Percentiles rank a stretch among this genome's conserved stretches.
These are phyloP conservation scores for Penicillium herquei DNA, from an alignment of 495 filamentous ascomycete species.

Conservation along the genomic window DNA sequence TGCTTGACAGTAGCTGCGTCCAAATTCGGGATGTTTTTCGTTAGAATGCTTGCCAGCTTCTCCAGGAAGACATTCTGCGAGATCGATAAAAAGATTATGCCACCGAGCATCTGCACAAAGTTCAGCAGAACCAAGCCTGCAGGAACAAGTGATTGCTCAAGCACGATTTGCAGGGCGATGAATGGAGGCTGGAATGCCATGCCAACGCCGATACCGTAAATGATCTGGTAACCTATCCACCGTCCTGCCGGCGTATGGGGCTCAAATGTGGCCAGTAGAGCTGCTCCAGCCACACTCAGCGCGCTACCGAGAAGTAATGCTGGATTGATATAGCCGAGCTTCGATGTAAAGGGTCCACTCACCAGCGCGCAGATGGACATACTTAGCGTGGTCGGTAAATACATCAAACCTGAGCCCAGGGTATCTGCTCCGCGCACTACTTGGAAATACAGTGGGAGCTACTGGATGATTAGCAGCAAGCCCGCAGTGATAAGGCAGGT, in stretches of 20 bases:
- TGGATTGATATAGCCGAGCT: not conserved
- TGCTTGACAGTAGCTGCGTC: not conserved
- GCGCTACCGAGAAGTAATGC: not conserved
- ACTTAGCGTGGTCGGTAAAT: not conserved
- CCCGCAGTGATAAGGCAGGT: slow-evolving; percentile 1
- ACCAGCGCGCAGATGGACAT: not conserved
- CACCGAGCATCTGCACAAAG: not conserved
- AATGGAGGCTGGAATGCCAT: slow-evolving; percentile 1
- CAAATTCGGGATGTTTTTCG: not conserved
- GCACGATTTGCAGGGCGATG: not conserved
- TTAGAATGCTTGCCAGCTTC: not conserved
- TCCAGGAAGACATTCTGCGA: slow-evolving; percentile 1
- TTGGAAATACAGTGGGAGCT: slow-evolving; percentile 1
- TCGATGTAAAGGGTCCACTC: not conserved
- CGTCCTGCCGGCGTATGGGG: not conserved
- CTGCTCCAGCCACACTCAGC: not conserved
- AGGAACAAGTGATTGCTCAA: not conserved
- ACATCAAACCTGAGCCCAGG: not conserved
- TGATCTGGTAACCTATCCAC: not conserved
- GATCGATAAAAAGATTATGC: not conserved
- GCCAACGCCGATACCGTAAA: not conserved
- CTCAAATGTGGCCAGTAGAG: not conserved
- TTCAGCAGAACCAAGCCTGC: not conserved
- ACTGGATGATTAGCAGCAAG: not conserved
- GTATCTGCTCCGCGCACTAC: slow-evolving; percentile 1